Base-by-base conservation (phyloP, 495 filamentous ascomycete genomes). In the Aspergillus baeticus region DNA sequence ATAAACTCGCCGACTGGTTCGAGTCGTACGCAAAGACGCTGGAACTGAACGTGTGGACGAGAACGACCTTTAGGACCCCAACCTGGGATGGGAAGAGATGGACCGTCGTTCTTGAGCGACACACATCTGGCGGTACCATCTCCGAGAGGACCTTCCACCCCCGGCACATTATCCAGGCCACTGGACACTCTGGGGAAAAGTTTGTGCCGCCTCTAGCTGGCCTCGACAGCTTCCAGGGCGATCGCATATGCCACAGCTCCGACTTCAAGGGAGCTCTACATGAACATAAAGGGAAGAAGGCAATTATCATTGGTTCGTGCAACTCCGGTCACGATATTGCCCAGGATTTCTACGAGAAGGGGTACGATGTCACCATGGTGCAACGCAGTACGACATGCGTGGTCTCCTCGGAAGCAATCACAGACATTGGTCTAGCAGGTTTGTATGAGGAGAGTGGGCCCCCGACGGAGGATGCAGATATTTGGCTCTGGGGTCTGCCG, bases 1-100 rank as follows among this genome's bases (percentile, higher is more conserved):
- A 92, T 65, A 92, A 92, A 55, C 75, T 92, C 0, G 89, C 84
- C n/a, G 85, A 90, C 23, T 93, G 87, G 76, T 84, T 92, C 64
- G 86, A 91, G 38, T 75, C 77, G 2, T 93, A 93, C 59, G 88
- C 82, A 44, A 82, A 81, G 33, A 57, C 82, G 21, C 73, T 91
- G 14, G 89, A 93, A 59, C 78, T 93, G 34, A 89, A 92, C 61
- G 77, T 91, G 14, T 92, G 89, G 89, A 86, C 76, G 13, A 65
- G 63, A 1, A 83, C 85, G 4, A 77, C 68, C 4, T 51, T 91
- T 5, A 69, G 62, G 7, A 76, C 73, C 0, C 71, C 79, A 2
- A 66, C 69, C 0, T 92, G 79, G 76, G 14, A 15, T 18, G 37
- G 37, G 36, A 77, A 78, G 42, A 54, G 71, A 15, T 93, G 89